These are phyloP conservation scores for Acacia crassicarpa DNA, from an alignment of 306 rosid species.

Conservation along the genomic window DNA sequence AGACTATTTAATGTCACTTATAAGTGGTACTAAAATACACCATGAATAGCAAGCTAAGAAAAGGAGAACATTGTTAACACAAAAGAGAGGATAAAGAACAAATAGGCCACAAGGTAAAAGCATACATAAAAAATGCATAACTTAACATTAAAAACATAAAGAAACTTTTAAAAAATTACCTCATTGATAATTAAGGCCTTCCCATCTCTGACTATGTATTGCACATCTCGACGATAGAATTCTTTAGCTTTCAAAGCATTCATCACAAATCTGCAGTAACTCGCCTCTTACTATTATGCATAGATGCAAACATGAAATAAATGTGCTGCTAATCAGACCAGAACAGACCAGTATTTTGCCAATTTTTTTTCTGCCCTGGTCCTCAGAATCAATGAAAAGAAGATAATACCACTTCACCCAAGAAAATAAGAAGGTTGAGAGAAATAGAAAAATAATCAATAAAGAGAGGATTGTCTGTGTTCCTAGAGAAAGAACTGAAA, in stretches of 20 bases:
- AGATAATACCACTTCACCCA: background rate
- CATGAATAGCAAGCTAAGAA: background rate
- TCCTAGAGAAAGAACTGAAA: slow-evolving; percentile 23
- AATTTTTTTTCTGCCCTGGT: background rate
- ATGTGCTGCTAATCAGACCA: slow-evolving; percentile 17
- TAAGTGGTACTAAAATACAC: background rate
- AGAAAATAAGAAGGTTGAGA: slow-evolving; percentile 3
- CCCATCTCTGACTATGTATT: slow-evolving; percentile 90
- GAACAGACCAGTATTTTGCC: slow-evolving; percentile 17
- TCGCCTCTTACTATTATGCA: slow-evolving; percentile 29
- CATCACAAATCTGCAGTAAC: slow-evolving; percentile 84
- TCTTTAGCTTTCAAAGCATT: slow-evolving; percentile 97
- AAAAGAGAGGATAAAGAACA: background rate
- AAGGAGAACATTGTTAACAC: background rate
- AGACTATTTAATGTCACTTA: background rate
- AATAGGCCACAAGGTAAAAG: background rate
- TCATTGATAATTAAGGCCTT: slow-evolving; percentile 95
- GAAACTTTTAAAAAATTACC: slow-evolving; percentile 48
- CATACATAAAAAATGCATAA: slow-evolving; percentile 1
- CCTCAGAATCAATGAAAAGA: background rate
- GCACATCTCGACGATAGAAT: slow-evolving; percentile 86
- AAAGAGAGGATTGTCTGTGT: slow-evolving; percentile 9
- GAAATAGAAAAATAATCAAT: background rate
- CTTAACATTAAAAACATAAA: slow-evolving; percentile 22
- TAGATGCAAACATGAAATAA: background rate